A percentile compares a stretch with the other conserved stretches of the same genome.
phyloP scores from a whole-genome alignment of 148 eudicot genomes.

The Limonium bicolor region DNA sequence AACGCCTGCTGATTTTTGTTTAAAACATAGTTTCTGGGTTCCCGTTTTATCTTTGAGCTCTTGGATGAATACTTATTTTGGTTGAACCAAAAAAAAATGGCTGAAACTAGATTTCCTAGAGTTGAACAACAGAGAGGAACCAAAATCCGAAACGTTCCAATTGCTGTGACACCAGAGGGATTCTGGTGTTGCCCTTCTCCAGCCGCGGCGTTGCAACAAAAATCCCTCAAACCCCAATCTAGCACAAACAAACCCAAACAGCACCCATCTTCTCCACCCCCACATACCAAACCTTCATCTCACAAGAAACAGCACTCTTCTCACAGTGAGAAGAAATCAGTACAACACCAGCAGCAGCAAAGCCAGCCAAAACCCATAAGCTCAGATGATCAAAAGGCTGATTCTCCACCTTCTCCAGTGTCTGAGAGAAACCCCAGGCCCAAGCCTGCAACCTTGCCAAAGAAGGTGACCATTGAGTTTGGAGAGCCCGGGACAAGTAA shows the following conservation, averaged over 20 bases:
- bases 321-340: conserved; percentile 20
- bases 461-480: conserved; percentile 81
- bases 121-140: conserved; percentile 41
- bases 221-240: conserved; percentile 34
- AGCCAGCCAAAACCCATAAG: conserved; percentile 11
- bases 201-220: conserved; percentile 56
- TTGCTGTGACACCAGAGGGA: conserved; percentile 92
- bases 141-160: conserved; percentile 68
- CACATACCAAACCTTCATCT: conserved; percentile 11
- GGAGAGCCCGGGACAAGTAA: conserved; percentile 81
- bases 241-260: conserved; percentile 24
- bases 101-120: conserved; percentile 38
- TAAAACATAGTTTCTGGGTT: too few species aligned
- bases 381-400: conserved; percentile 25
- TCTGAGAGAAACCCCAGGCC: conserved; percentile 19
- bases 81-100: too few species aligned
- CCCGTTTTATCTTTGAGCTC: too few species aligned
- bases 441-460: conserved; percentile 41
- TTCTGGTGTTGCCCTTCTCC: conserved; percentile 97
- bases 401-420: conserved; percentile 9
- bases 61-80: too few species aligned
- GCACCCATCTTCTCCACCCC: conserved; percentile 10
- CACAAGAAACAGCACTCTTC: conserved; percentile 27
- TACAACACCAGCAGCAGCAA: conserved; percentile 1
- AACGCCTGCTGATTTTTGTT: too few species aligned